Base-by-base conservation (phyloP, 2,329 filamentous ascomycete genomes). In the Stachybotrys echinatus region DNA sequence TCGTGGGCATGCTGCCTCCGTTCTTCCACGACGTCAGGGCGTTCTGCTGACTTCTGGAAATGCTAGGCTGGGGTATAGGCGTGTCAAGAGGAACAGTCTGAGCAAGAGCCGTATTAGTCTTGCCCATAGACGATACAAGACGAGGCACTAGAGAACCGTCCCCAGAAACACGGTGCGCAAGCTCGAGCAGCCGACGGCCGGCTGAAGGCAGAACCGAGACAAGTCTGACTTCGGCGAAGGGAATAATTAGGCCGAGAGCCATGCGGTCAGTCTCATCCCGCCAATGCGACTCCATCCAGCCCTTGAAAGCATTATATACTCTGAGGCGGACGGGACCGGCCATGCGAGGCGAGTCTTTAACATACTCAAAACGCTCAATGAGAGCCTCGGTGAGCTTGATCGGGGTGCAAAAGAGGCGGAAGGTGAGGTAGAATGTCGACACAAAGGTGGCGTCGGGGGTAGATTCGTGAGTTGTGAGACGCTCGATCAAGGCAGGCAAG, bases 241-340 rank as follows among this genome's bases (percentile, higher is more conserved):
- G 75, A 31, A 87, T 76, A 54, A 99, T 95, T 45, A 88, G 74
- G 1, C 79, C 75, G 8, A 99, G 75, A 1, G 92, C 90, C 12
- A 83, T 79, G 48, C 82, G 81, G 64, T 99, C 94, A 12, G 85
- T 84, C 52, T 90, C 83, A 55, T 89, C 83, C 45, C 88, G 84
- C 92, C 94, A 99, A 68, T 99, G 91, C 6, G 88, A 94, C 71
- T 97, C 94, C 19, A 99, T 75, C 94, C 94, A 99, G 40, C 89
- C 88, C 69, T 99, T 99, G 77, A 99, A 90, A 50, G 91, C 86
- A 65, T 99, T 97, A 74, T 95, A 97, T 2, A 97, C 90, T 47
- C 94, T 84, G 45, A 99, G 74, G 47, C 92, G 85, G 20, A 97
- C 92, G 0, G 92, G 89, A 3, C 78, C 81, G 20, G 91, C 85